These are phyloP conservation scores for Anastatica hierochuntica DNA, from an alignment of 345 rosid genomes.

Conservation along the genomic window DNA sequence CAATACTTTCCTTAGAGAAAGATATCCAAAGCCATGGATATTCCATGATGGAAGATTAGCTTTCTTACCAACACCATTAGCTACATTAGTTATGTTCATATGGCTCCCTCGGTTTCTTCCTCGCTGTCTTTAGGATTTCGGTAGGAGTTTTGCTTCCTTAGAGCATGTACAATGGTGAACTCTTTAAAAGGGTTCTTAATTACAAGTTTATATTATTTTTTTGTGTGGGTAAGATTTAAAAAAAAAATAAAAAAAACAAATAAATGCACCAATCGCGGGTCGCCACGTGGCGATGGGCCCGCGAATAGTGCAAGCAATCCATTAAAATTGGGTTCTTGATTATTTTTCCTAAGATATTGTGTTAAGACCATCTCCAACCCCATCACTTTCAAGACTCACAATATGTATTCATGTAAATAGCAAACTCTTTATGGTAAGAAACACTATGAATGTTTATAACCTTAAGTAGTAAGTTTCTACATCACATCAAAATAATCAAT, in stretches of 20 bases:
- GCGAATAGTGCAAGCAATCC: too few relatives aligned
- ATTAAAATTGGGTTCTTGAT: too few relatives aligned
- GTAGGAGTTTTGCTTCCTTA: constrained; percentile 58
- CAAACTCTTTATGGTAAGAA: not conserved
- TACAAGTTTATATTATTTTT: too few relatives aligned
- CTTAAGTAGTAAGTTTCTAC: not conserved
- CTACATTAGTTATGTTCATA: constrained; percentile 58
- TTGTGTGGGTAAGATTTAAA: too few relatives aligned
- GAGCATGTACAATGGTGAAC: too few relatives aligned
- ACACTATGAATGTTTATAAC: constrained; percentile 6
- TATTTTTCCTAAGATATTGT: too few relatives aligned
- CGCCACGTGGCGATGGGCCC: too few relatives aligned
- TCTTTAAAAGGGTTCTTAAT: too few relatives aligned
- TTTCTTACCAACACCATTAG: constrained; percentile 74
- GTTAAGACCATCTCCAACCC: too few relatives aligned
- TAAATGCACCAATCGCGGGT: too few relatives aligned
- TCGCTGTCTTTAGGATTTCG: constrained; percentile 52
- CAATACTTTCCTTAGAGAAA: constrained; percentile 48
- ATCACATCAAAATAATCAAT: not conserved
- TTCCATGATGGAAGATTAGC: constrained; percentile 98
- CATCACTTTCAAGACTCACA: constrained; percentile 23
- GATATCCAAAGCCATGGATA: constrained; percentile 75
- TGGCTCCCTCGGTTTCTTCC: constrained; percentile 69
- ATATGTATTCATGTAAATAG: not conserved
- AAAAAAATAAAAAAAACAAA: too few relatives aligned